Conservation (phyloP, 768 basidiomycete genomes). For the Calocybe cyanea region DNA sequence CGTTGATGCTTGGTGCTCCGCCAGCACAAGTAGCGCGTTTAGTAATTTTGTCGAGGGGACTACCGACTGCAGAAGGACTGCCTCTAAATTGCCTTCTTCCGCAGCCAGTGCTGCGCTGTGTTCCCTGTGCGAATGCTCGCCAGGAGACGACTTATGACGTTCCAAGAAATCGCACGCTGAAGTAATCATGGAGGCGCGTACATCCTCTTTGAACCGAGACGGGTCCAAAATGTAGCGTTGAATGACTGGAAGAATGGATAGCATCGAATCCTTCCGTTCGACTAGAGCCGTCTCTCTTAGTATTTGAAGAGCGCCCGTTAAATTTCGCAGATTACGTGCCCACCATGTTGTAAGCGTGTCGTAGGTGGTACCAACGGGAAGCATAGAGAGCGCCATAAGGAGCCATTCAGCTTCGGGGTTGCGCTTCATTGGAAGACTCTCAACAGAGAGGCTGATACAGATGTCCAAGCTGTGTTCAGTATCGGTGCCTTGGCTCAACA, state of each 20-base stretch:
- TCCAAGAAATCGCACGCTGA: constrained; percentile 12
- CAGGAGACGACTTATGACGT: constrained; percentile 11
- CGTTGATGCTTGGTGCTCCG: too few species aligned
- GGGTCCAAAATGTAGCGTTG: constrained; percentile 13
- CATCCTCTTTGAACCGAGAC: constrained; percentile 3
- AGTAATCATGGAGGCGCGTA: constrained; percentile 5
- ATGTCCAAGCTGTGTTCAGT: constrained; percentile 6
- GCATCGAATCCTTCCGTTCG: not conserved
- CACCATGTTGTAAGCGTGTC: constrained; percentile 12
- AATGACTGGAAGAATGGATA: constrained; percentile 17
- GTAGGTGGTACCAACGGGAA: constrained; percentile 21
- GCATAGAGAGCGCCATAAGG: constrained; percentile 19
- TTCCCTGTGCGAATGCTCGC: constrained; percentile 7
- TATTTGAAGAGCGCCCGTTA: constrained; percentile 1
- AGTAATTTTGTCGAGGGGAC: too few species aligned
- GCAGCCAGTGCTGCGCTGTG: not conserved
- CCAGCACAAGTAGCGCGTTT: too few species aligned
- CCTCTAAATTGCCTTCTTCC: constrained; percentile 14
- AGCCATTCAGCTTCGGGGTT: constrained; percentile 4
- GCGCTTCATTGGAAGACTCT: constrained; percentile 2
- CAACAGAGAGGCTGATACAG: constrained; percentile 8
- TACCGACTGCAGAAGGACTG: constrained; percentile 10
- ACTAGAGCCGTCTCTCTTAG: constrained; percentile 7
- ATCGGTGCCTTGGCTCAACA: constrained; percentile 7
- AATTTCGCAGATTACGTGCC: constrained; percentile 4